Conservation (phyloP, 2,329 filamentous ascomycete species). For the Exophiala bonariae region DNA sequence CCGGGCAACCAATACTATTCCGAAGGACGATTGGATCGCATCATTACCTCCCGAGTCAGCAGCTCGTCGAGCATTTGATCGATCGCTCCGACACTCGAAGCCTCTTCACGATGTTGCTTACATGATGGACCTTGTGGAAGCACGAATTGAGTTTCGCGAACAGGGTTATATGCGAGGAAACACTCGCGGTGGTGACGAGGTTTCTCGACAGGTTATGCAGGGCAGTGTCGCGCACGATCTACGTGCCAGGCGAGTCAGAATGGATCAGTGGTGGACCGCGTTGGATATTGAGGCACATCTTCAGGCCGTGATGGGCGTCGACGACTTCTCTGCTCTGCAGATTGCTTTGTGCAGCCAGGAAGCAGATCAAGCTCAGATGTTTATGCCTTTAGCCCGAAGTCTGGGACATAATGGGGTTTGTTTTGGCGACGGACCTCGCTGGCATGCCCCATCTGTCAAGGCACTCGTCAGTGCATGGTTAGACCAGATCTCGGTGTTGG, state of each 20-base stretch:
- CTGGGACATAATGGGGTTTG: constrained; percentile 1
- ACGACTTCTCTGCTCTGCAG: constrained; percentile 3
- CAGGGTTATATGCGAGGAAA: constrained; percentile 5
- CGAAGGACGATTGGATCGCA: neutral
- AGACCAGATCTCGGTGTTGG: neutral
- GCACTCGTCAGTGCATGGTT: neutral
- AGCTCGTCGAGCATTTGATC: neutral
- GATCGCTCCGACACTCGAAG: constrained; percentile 4
- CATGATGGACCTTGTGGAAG: constrained; percentile 1
- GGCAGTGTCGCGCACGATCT: neutral
- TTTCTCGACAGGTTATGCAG: neutral
- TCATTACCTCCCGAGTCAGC: neutral
- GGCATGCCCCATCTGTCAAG: neutral
- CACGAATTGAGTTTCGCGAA: constrained; percentile 7
- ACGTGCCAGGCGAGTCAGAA: neutral
- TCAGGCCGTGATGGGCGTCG: neutral
- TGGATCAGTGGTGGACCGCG: constrained; percentile 5
- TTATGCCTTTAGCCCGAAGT: constrained; percentile 1
- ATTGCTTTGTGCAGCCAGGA: neutral
- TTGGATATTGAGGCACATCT: constrained; percentile 6
- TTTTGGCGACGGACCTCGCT: constrained; percentile 7
- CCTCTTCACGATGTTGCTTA: constrained; percentile 4
- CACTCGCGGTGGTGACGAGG: neutral
- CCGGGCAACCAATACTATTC: neutral
- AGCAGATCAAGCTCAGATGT: neutral